Evolutionary conservation across 2,329 filamentous ascomycete species (phyloP).

Genomic region (Elsinoe ampelina): DNA sequence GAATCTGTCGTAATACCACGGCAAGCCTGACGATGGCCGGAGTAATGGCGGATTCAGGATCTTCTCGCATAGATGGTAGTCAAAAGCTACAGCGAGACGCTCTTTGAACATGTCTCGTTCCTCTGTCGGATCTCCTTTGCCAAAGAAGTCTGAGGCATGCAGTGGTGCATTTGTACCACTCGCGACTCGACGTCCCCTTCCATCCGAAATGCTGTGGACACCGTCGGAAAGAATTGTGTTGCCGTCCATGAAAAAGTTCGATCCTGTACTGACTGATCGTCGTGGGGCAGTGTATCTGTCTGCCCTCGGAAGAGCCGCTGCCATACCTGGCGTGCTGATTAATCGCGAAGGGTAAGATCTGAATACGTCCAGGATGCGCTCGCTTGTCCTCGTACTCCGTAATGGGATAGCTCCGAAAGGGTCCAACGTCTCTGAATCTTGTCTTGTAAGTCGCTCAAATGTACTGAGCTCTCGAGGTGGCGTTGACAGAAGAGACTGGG

Average conservation of each 20-base stretch:
- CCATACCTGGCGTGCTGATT: not conserved
- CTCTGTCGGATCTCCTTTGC: constrained; percentile 35
- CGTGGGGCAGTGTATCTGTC: not conserved
- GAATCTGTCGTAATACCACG: not conserved
- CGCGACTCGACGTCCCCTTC: constrained; percentile 54
- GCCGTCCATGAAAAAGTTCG: constrained; percentile 1
- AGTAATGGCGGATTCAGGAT: constrained; percentile 40
- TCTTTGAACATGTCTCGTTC: constrained; percentile 60
- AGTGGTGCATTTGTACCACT: constrained; percentile 64
- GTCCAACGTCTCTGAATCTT: constrained; percentile 15
- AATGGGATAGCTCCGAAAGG: constrained; percentile 21
- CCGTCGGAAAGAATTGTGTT: constrained; percentile 23
- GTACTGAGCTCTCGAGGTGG: not conserved
- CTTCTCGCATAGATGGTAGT: constrained; percentile 61
- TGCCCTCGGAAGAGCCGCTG: not conserved
- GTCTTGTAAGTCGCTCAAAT: not conserved
- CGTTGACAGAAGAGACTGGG: not conserved
- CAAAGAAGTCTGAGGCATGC: constrained; percentile 47
- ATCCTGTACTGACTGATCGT: not conserved
- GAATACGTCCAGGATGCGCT: constrained; percentile 2
- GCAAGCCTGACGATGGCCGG: too few species aligned
- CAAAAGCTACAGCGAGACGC: constrained; percentile 68
- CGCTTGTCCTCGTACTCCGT: constrained; percentile 7
- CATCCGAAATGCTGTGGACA: constrained; percentile 42
- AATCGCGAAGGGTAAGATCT: not conserved